Base-by-base conservation (phyloP, 148 eudicot genomes). In the Vaccinium vitisidaea region DNA sequence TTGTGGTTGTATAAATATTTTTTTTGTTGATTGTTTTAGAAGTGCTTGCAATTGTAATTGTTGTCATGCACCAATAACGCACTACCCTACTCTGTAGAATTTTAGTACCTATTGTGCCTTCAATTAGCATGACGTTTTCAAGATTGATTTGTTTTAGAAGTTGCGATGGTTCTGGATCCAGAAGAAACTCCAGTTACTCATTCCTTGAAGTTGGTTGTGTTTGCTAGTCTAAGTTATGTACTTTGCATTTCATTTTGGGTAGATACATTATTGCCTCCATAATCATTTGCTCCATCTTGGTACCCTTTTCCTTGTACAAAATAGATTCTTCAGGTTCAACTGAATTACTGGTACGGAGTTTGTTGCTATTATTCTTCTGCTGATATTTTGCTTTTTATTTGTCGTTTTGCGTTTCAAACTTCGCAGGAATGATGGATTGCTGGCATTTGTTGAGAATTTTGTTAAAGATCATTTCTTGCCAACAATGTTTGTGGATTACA, bases 401-500 rank as follows among this genome's bases (percentile, higher is more conserved):
- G 58, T 69, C 21, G 2, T 85, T 58, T 56, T 82, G 61, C 79
- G 52, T 55, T 81, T 56, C 15, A 39, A 39, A 39, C 56, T 73
- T 79, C 86, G 82, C 94, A 97, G 98, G 90, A 97, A 94, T 87
- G 99, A 97, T 86, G 97, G 94, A 78, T 88, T 97, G 88, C 91
- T 97, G 59, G 87, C 93, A 55, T 97, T 97, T 88, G 91, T 92
- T 82, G 99, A 97, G 89, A 97, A 95, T 86, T 97, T 97, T 87
- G 98, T 95, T 90, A 97, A 97, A 87, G 99, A 97, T 78, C 99
- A 95, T 65, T 97, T 97, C 82, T 87, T 97, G 82, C 98, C 99
- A 75, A 92, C 99, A 75, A 93, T 97, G 98, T 95, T 93, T 86
- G 98, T 97, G 56, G 99, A 97, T 90, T 97, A 97, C 90, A 93